These are phyloP conservation scores for Mycosarcoma mackinlayi DNA, from an alignment of 1,284 basidiomycete species.

Conservation along the genomic window DNA sequence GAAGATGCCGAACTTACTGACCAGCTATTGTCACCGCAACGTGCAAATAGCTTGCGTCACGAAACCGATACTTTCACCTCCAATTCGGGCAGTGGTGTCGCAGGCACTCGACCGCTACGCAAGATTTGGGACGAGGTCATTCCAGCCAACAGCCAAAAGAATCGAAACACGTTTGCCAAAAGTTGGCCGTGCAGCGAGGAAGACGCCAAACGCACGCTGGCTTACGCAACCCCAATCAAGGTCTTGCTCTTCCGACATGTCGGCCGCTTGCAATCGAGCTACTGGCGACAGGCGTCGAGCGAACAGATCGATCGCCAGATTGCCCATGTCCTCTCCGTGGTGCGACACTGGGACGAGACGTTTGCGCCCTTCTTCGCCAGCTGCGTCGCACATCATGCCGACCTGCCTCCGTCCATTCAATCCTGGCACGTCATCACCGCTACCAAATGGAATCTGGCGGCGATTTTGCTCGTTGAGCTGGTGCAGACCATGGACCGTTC, in stretches of 20 bases:
- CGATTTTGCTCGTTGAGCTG: constrained; percentile 36
- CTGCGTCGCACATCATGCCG: constrained; percentile 27
- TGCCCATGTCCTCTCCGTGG: constrained; percentile 25
- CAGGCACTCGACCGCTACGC: constrained; percentile 9
- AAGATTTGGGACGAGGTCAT: constrained; percentile 49
- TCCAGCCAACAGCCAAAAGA: constrained; percentile 27
- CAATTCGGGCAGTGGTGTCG: neutral
- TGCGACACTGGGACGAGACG: constrained; percentile 37
- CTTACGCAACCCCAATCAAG: constrained; percentile 40
- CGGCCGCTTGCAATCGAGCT: constrained; percentile 33
- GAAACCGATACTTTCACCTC: constrained; percentile 7
- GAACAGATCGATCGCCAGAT: constrained; percentile 41
- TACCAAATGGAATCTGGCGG: constrained; percentile 40
- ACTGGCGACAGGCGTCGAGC: constrained; percentile 33
- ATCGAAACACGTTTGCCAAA: constrained; percentile 27
- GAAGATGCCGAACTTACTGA: constrained; percentile 41
- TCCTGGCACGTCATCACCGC: constrained; percentile 38
- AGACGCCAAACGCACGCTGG: constrained; percentile 29
- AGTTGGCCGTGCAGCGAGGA: constrained; percentile 36
- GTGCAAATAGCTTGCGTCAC: constrained; percentile 3
- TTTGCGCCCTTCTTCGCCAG: constrained; percentile 37
- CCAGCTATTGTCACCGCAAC: constrained; percentile 16
- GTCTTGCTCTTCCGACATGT: constrained; percentile 47
- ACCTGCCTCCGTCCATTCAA: constrained; percentile 31
- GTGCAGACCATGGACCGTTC: constrained; percentile 32